phyloP scores from a whole-genome alignment of 73 alveolate species.

The Tetrahymena thermophila region DNA sequence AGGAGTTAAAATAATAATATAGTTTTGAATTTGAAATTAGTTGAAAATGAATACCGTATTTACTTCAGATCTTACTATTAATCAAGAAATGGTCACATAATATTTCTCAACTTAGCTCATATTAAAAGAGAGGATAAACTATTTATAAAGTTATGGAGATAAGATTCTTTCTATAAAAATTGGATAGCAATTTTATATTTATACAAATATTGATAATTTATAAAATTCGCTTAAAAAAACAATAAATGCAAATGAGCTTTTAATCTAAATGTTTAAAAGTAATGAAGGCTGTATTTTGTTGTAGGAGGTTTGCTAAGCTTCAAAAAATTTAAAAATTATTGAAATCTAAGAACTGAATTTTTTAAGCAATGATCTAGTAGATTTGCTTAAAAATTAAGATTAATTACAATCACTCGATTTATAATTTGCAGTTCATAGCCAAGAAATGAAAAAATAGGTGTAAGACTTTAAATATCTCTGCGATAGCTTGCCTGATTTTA shows the following conservation, averaged over 20 bases:
- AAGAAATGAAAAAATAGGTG: background rate
- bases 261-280: background rate
- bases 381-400: background rate
- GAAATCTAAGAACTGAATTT: background rate
- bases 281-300: background rate
- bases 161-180: background rate
- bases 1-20: background rate
- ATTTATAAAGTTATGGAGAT: background rate
- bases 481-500: background rate
- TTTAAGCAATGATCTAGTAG: background rate
- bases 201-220: background rate
- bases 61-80: background rate
- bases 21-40: too few relatives aligned
- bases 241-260: background rate
- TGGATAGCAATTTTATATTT: background rate
- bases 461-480: background rate
- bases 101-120: background rate
- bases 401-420: background rate
- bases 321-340: background rate
- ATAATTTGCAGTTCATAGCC: background rate
- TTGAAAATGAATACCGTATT: background rate
- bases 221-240: background rate
- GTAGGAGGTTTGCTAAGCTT: background rate
- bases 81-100: background rate
- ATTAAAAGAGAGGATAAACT: background rate